Conservation (phyloP, 306 rosid genomes). For the Arachis stenosperma region DNA sequence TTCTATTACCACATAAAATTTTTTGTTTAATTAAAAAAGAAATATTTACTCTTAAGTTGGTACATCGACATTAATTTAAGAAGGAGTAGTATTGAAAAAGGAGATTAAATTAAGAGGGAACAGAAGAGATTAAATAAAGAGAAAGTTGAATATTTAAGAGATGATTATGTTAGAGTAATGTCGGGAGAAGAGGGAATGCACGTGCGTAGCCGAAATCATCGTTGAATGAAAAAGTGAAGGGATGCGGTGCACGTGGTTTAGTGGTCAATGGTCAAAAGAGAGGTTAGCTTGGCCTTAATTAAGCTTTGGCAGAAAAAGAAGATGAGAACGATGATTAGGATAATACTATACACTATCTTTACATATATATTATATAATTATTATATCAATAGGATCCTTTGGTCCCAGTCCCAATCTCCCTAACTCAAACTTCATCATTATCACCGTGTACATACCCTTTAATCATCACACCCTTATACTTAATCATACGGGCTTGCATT, state of each 20-base stretch:
- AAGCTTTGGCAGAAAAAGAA: slow-evolving; percentile 35
- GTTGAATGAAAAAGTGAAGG: slow-evolving; percentile 50
- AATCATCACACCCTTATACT: too few relatives aligned
- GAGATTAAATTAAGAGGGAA: not conserved
- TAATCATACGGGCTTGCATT: too few relatives aligned
- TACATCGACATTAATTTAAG: slow-evolving; percentile 32
- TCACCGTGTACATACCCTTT: too few relatives aligned
- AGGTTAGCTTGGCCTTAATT: not conserved
- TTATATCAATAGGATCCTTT: slow-evolving; percentile 21
- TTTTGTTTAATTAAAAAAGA: too few relatives aligned
- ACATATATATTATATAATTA: too few relatives aligned
- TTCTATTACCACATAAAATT: too few relatives aligned
- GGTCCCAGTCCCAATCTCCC: slow-evolving; percentile 16
- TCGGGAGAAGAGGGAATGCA: slow-evolving; percentile 66
- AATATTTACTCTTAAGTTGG: too few relatives aligned
- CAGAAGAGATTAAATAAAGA: slow-evolving; percentile 27
- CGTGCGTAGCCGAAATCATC: slow-evolving; percentile 84
- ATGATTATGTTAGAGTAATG: slow-evolving; percentile 58
- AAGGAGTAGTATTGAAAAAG: not conserved
- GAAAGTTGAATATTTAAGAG: slow-evolving; percentile 50
- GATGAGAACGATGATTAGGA: slow-evolving; percentile 58
- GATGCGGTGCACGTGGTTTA: slow-evolving; percentile 79
- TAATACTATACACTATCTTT: too few relatives aligned
- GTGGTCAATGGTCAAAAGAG: slow-evolving; percentile 83
- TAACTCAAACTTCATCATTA: slow-evolving; percentile 1